phyloP scores from a whole-genome alignment of 2,329 filamentous ascomycete species.

The Pseudocercospora eumusae region DNA sequence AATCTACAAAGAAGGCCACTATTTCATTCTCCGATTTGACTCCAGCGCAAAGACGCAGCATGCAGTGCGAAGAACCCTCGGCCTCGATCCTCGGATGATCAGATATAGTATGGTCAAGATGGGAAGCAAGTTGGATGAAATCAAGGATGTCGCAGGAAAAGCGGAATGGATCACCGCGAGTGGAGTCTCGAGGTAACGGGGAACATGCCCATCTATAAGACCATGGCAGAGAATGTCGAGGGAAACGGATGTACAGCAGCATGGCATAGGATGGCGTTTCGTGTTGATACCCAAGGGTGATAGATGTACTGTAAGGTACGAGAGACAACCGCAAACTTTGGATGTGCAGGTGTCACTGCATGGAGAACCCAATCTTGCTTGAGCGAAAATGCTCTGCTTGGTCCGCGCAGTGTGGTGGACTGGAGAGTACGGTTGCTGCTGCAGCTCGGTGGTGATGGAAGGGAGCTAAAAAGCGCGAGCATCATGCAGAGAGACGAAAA shows the following conservation, averaged over 20 bases:
- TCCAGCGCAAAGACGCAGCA: conserved; percentile 71
- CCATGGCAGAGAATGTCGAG: background rate
- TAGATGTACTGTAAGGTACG: background rate
- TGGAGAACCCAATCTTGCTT: too few species aligned
- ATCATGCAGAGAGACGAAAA: background rate
- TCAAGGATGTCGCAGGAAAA: conserved; percentile 59
- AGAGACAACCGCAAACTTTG: background rate
- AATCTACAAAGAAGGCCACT: conserved; percentile 81
- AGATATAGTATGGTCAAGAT: conserved; percentile 84
- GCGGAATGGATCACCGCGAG: conserved; percentile 52
- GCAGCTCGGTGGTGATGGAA: background rate
- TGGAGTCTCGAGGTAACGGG: background rate
- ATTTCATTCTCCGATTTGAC: conserved; percentile 98
- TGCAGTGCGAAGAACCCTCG: conserved; percentile 71
- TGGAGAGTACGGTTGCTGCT: background rate
- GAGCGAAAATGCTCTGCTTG: background rate
- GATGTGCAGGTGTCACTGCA: too few species aligned
- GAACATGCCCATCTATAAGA: background rate
- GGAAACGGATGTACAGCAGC: conserved; percentile 4
- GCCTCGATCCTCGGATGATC: conserved; percentile 87
- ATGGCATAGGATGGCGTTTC: conserved; percentile 3
- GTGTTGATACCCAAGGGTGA: background rate
- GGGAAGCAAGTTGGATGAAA: conserved; percentile 65
- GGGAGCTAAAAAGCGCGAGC: background rate
- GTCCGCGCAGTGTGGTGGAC: background rate